A percentile compares a stretch with the other conserved stretches of the same genome.
These are phyloP conservation scores for Basidiobolus meristosporus DNA, from an alignment of 371 early-diverging fungal species.

Conservation along the genomic window DNA sequence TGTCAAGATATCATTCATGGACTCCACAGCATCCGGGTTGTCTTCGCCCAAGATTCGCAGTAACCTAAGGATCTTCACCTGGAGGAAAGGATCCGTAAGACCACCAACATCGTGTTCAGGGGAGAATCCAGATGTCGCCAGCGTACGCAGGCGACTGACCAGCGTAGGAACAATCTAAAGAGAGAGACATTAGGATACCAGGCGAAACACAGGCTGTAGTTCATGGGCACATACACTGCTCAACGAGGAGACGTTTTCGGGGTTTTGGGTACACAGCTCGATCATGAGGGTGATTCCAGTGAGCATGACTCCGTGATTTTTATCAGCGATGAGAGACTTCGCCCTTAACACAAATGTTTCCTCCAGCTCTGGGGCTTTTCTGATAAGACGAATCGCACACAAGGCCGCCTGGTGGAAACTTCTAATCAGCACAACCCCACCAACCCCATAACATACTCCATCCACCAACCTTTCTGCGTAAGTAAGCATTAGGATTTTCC, in stretches of 20 bases:
- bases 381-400: constrained; percentile 76
- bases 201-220: too few species aligned
- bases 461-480: constrained; percentile 78
- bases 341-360: constrained; percentile 64
- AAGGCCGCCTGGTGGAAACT: constrained; percentile 56
- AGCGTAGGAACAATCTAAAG: constrained; percentile 70
- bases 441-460: too few species aligned
- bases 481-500: constrained; percentile 76
- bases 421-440: background rate
- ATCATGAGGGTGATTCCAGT: constrained; percentile 79
- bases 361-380: constrained; percentile 79
- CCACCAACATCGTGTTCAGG: constrained; percentile 94
- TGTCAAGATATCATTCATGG: constrained; percentile 91
- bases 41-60: constrained; percentile 75
- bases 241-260: constrained; percentile 42
- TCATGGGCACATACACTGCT: constrained; percentile 27
- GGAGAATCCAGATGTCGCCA: constrained; percentile 74
- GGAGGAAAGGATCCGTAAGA: constrained; percentile 91
- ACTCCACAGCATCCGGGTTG: constrained; percentile 68
- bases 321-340: constrained; percentile 68
- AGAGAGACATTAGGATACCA: too few species aligned
- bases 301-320: constrained; percentile 91
- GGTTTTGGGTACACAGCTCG: constrained; percentile 65
- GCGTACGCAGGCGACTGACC: constrained; percentile 70
- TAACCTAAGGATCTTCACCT: constrained; percentile 81